phyloP scores from a whole-genome alignment of 2,329 filamentous ascomycete species.

The Neonectria neomacrospora region DNA sequence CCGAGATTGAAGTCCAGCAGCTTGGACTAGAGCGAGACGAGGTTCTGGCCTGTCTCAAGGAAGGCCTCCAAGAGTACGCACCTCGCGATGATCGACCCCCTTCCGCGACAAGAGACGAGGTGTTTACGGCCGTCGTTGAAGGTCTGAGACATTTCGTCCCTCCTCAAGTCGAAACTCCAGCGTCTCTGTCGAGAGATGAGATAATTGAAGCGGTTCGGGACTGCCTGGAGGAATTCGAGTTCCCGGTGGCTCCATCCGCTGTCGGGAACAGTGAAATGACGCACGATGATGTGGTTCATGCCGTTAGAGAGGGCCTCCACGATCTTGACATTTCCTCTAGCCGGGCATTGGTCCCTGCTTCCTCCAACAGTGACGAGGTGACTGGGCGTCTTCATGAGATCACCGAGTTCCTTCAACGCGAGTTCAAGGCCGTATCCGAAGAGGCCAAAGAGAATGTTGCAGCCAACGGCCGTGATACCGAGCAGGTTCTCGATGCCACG shows the following conservation, averaged over 20 bases:
- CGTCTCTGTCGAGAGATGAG: constrained; percentile 80
- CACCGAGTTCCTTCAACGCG: constrained; percentile 66
- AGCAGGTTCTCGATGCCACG: constrained; percentile 88
- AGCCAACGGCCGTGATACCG: constrained; percentile 82
- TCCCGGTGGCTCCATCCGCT: constrained; percentile 70
- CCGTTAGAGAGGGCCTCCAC: constrained; percentile 69
- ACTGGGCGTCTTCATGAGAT: constrained; percentile 72
- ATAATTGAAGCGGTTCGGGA: constrained; percentile 86
- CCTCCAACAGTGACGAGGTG: constrained; percentile 61
- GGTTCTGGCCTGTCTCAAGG: constrained; percentile 84
- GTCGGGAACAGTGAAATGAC: constrained; percentile 64
- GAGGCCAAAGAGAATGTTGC: constrained; percentile 82
- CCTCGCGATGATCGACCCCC: constrained; percentile 62
- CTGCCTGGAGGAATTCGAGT: constrained; percentile 87
- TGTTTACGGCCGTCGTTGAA: constrained; percentile 86
- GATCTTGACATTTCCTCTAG: constrained; percentile 59
- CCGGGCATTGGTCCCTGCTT: constrained; percentile 54
- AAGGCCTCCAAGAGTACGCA: constrained; percentile 83
- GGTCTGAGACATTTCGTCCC: constrained; percentile 84
- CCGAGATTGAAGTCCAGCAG: constrained; percentile 90
- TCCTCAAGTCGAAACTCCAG: constrained; percentile 76
- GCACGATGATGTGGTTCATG: constrained; percentile 71
- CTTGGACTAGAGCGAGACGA: constrained; percentile 92
- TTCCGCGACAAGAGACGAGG: constrained; percentile 82
- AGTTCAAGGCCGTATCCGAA: constrained; percentile 69